Evolutionary conservation across 2,329 filamentous ascomycete species (phyloP).

Genomic region (Colletotrichum incanum): DNA sequence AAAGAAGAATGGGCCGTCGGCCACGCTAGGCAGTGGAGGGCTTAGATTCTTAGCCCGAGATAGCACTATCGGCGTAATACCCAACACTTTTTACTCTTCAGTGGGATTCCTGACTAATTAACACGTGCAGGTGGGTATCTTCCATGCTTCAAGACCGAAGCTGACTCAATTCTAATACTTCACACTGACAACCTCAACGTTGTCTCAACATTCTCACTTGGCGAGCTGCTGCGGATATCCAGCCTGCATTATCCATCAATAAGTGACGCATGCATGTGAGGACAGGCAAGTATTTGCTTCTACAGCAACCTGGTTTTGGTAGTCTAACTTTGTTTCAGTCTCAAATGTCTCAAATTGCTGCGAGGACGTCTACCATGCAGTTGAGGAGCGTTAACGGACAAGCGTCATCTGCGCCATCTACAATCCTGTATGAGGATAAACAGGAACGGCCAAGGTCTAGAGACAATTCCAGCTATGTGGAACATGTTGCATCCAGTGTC

Average conservation of each 20-base stretch:
- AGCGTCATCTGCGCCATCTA: neutral
- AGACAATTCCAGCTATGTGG: neutral
- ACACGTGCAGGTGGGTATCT: no score
- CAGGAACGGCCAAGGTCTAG: conserved; percentile 5
- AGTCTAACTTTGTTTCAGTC: neutral
- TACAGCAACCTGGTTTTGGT: neutral
- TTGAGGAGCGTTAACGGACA: conserved; percentile 5
- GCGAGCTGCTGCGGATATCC: no score
- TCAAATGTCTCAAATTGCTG: conserved; percentile 22
- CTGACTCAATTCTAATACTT: no score
- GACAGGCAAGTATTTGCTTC: neutral
- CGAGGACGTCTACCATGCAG: conserved; percentile 20
- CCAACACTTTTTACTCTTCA: no score
- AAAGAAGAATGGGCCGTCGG: no score
- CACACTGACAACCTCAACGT: no score
- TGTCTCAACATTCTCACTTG: no score
- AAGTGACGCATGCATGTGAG: neutral
- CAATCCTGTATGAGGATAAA: neutral
- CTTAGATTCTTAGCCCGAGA: no score
- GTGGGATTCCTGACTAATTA: no score
- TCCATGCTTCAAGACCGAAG: no score
- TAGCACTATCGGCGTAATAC: no score
- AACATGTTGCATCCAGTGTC: neutral
- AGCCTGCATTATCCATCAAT: neutral
- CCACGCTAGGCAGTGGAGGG: no score